Evolutionary conservation across 257 asterid genomes (phyloP), one percentile per base, ranked within the genome.

Genomic region (Nicotiana paniculata): DNA sequence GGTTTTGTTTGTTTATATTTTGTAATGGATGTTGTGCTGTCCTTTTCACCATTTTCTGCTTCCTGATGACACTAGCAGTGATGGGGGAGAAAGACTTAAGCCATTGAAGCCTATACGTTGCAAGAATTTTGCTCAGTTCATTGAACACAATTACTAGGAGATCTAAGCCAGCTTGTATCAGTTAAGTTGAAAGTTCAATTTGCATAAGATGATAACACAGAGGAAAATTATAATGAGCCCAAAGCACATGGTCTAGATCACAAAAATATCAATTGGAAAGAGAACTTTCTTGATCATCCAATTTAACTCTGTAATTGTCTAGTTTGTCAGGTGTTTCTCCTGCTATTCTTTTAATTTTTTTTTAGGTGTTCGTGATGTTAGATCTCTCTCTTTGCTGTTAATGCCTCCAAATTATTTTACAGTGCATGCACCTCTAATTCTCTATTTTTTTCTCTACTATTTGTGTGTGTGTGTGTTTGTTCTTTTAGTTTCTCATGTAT

Each of bases 41-140:
- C 9, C 17, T 16, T 54, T 54, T 4, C 4, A 16, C 55, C 15
- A 16, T 54, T 54, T 24, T 26, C 18, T 63, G 12, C 18, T 26
- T 63, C 18, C 37, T 28, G 37, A 4, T 63, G 37, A 28, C 69
- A 28, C 12, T 63, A 28, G 37, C 37, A 24, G 15, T 63, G 32
- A 11, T 4, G 37, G 9, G 1, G 39, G 4, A 21, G 28, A 35
- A 24, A 4, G 16, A 17, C 28, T 63, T 55, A 17, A 24, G 48
- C 63, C 48, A 28, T 81, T 70, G 18, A 81, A 58, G 26, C 82
- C 51, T 30, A 78, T 76, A 57, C 75, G 51, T 33, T 79, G 51
- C 54, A 37, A 70, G 62, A 58, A 61, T 79, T 76, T 51, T 51
- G 16, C 15, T 28, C 70, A 64, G 70, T 64, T 26, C 35, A 26